A percentile compares a stretch with the other conserved stretches of the same genome.
These are phyloP conservation scores for Rhizoclosmatium sp. DNA, from an alignment of 192 early-diverging fungal genomes.

Conservation along the genomic window DNA sequence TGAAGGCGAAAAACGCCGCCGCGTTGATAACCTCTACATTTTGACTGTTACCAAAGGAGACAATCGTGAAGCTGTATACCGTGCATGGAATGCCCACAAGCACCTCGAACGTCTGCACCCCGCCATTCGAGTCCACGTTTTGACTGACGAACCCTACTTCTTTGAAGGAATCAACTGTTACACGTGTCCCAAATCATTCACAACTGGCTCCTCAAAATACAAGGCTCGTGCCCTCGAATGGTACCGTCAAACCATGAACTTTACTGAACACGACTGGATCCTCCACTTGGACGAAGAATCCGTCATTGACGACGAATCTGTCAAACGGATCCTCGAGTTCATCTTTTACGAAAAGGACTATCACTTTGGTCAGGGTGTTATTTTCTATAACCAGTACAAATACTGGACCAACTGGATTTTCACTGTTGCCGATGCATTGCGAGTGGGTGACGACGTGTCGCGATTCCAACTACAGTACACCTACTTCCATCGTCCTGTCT, in stretches of 20 bases:
- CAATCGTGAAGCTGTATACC: conserved; percentile 62
- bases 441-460: conserved; percentile 63
- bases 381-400: conserved; percentile 66
- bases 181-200: conserved; percentile 61
- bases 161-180: conserved; percentile 68
- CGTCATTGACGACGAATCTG: conserved; percentile 62
- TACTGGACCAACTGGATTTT: conserved; percentile 67
- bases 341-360: conserved; percentile 59
- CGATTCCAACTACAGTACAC: conserved; percentile 69
- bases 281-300: conserved; percentile 66
- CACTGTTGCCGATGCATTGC: conserved; percentile 63
- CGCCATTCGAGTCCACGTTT: conserved; percentile 62
- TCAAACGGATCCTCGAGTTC: conserved; percentile 54
- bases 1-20: conserved; percentile 42
- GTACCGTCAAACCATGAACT: conserved; percentile 64
- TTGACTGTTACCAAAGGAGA: conserved; percentile 66
- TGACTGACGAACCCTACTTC: conserved; percentile 66
- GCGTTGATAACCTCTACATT: conserved; percentile 66
- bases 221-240: conserved; percentile 67
- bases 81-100: conserved; percentile 61
- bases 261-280: conserved; percentile 65
- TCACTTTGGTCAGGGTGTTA: conserved; percentile 61
- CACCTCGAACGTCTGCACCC: conserved; percentile 64
- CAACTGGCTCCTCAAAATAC: conserved; percentile 55
- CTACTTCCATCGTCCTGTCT: conserved; percentile 62